Percentiles rank a stretch among this genome's conserved stretches.
phyloP scores from a whole-genome alignment of 805 yeast genomes.

The Cyberlindnera euphorbiiphila region DNA sequence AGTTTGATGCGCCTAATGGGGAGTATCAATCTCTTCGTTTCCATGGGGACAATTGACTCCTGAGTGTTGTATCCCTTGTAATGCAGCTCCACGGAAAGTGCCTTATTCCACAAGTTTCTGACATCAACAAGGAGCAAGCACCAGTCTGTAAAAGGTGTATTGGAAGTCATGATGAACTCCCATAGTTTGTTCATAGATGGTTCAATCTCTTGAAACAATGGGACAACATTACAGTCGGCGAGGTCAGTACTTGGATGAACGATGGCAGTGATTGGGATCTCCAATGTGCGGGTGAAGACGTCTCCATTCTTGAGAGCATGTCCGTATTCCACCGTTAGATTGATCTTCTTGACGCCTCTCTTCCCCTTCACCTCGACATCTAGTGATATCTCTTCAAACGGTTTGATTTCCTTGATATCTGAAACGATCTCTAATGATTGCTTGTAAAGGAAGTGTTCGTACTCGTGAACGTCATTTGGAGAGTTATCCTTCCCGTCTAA shows the following conservation, averaged over 20 bases:
- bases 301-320: slow-evolving; percentile 30
- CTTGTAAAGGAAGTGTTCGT: slow-evolving; percentile 63
- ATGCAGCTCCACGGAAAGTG: slow-evolving; percentile 34
- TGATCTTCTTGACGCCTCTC: slow-evolving; percentile 65
- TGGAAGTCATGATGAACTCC: slow-evolving; percentile 24
- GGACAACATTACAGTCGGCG: slow-evolving; percentile 72
- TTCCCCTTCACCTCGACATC: slow-evolving; percentile 65
- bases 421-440: slow-evolving; percentile 48
- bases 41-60: slow-evolving; percentile 37
- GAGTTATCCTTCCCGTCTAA: slow-evolving; percentile 45
- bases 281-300: slow-evolving; percentile 50
- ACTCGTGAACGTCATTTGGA: slow-evolving; percentile 65
- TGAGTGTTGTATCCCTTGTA: slow-evolving; percentile 28
- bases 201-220: slow-evolving; percentile 37
- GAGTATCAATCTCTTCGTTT: slow-evolving; percentile 57
- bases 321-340: slow-evolving; percentile 63
- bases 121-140: slow-evolving; percentile 70
- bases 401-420: slow-evolving; percentile 25
- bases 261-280: slow-evolving; percentile 65
- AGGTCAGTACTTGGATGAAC: slow-evolving; percentile 72
- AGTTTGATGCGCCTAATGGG: slow-evolving; percentile 60
- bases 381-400: slow-evolving; percentile 40
- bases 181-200: slow-evolving; percentile 25
- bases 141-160: slow-evolving; percentile 38
- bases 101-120: slow-evolving; percentile 75